These are phyloP conservation scores for Schizonepeta tenuifolia DNA, from an alignment of 257 asterid species.

Conservation along the genomic window DNA sequence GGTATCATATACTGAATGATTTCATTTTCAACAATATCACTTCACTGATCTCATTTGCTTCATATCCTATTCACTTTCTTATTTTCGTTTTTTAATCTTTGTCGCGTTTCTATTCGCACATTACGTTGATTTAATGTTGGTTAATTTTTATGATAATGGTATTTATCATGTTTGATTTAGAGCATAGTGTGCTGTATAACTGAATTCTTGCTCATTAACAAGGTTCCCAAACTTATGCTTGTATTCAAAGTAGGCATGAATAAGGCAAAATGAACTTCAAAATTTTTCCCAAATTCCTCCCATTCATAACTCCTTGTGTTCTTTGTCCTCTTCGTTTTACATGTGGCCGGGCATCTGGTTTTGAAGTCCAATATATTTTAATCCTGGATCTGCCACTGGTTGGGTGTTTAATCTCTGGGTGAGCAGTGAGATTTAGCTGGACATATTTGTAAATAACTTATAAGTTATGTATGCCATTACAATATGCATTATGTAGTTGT, in stretches of 20 bases:
- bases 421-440: too few relatives aligned
- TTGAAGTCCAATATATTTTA: background rate
- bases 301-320: slow-evolving; percentile 11
- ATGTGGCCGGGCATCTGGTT: background rate
- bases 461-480: background rate
- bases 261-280: background rate
- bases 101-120: background rate
- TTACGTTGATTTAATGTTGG: background rate
- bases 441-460: too few relatives aligned
- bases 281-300: background rate
- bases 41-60: background rate
- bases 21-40: background rate
- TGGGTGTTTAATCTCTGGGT: too few relatives aligned
- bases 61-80: background rate
- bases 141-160: background rate
- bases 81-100: background rate
- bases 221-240: too few relatives aligned
- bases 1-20: slow-evolving; percentile 41
- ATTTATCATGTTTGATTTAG: slow-evolving; percentile 10
- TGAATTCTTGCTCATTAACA: background rate
- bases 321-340: background rate
- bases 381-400: too few relatives aligned
- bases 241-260: background rate
- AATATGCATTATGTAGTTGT: background rate
- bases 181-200: background rate